Evolutionary conservation across 768 basidiomycete genomes (phyloP).

Genomic region (Amanita phalloides): DNA sequence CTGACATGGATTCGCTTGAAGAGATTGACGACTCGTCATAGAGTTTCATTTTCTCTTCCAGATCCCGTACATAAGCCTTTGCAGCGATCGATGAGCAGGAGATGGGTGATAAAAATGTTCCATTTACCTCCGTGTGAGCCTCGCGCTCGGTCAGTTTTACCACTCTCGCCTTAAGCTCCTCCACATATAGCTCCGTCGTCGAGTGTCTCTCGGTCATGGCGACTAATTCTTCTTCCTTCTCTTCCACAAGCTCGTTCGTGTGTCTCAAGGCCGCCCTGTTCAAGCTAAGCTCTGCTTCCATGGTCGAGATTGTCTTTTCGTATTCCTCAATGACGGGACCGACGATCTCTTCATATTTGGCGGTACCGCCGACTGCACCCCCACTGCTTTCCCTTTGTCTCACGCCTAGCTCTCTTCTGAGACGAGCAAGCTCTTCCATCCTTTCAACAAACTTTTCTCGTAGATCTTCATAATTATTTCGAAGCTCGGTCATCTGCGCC

Average conservation of each 20-base stretch:
- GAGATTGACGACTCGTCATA: conserved; percentile 72
- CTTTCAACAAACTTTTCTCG: conserved; percentile 81
- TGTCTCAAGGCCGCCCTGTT: conserved; percentile 81
- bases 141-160: conserved; percentile 83
- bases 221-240: conserved; percentile 76
- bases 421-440: conserved; percentile 76
- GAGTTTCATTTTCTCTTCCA: conserved; percentile 84
- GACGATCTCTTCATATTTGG: conserved; percentile 85
- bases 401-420: conserved; percentile 71
- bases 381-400: conserved; percentile 48
- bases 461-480: conserved; percentile 76
- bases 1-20: conserved; percentile 70
- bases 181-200: conserved; percentile 77
- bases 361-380: conserved; percentile 58
- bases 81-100: conserved; percentile 10
- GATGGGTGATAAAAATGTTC: neutral
- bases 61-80: conserved; percentile 86
- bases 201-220: conserved; percentile 58
- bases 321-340: conserved; percentile 98
- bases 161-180: conserved; percentile 73
- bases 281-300: conserved; percentile 87
- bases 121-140: conserved; percentile 74
- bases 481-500: conserved; percentile 74
- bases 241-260: conserved; percentile 87
- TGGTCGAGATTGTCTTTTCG: conserved; percentile 90